Evolutionary conservation across 1,284 basidiomycete species (phyloP).

Genomic region (Leccinum olivaceoglutinosum): DNA sequence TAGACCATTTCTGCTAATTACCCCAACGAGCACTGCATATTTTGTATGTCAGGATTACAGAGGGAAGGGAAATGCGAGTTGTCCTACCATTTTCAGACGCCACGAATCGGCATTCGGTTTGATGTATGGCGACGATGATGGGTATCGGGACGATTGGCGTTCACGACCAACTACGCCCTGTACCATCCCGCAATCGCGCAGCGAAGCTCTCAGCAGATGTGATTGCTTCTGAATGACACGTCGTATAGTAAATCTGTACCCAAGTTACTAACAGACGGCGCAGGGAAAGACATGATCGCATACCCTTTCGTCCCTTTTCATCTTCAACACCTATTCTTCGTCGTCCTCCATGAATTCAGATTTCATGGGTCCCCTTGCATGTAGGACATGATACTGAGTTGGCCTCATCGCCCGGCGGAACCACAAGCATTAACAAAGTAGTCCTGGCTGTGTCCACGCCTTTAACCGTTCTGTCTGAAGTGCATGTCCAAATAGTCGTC

Average conservation of each 20-base stretch:
- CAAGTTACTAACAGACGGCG: background rate
- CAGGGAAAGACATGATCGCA: slow-evolving; percentile 28
- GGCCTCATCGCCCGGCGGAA: slow-evolving; percentile 82
- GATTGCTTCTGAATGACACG: slow-evolving; percentile 82
- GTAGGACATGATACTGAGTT: slow-evolving; percentile 84
- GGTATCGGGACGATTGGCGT: slow-evolving; percentile 44
- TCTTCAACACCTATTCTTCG: slow-evolving; percentile 98
- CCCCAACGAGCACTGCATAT: no score
- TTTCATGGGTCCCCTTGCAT: slow-evolving; percentile 90
- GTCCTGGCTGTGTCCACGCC: slow-evolving; percentile 54
- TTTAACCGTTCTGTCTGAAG: slow-evolving; percentile 86
- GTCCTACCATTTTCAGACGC: no score
- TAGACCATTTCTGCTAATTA: no score
- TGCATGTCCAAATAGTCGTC: slow-evolving; percentile 96
- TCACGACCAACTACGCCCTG: slow-evolving; percentile 59
- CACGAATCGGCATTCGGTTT: no score
- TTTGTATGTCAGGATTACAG: no score
- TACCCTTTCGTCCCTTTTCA: slow-evolving; percentile 78
- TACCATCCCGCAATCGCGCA: slow-evolving; percentile 57
- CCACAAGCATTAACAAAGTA: slow-evolving; percentile 66
- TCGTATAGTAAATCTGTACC: slow-evolving; percentile 64
- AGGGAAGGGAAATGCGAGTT: no score
- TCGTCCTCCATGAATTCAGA: slow-evolving; percentile 94
- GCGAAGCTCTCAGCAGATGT: slow-evolving; percentile 57
- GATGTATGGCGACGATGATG: no score